These are phyloP conservation scores for Obba rivulosa DNA, from an alignment of 768 basidiomycete species.

Conservation along the genomic window DNA sequence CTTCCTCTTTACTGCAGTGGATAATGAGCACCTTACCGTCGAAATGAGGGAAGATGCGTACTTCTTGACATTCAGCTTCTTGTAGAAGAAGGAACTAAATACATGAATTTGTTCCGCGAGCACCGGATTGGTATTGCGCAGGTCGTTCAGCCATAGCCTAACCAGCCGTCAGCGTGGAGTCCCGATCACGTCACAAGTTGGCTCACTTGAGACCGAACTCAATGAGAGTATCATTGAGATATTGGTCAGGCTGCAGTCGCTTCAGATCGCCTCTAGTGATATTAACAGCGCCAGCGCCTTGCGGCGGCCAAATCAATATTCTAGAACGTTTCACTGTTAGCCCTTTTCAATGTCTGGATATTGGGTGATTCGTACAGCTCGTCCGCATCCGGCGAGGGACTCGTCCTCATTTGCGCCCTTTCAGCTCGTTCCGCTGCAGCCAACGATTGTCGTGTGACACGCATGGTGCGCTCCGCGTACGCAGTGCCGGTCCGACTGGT, in stretches of 20 bases:
- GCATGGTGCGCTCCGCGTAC: not conserved
- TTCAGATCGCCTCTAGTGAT: conserved; percentile 75
- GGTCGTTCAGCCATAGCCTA: conserved; percentile 66
- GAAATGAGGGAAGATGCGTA: conserved; percentile 16
- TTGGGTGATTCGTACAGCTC: conserved; percentile 48
- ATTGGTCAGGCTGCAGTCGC: conserved; percentile 75
- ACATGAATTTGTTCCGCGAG: conserved; percentile 76
- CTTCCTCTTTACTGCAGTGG: conserved; percentile 37
- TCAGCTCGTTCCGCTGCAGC: not conserved
- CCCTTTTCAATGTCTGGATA: not conserved
- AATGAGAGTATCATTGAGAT: conserved; percentile 92
- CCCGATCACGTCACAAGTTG: not conserved
- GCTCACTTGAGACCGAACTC: conserved; percentile 92
- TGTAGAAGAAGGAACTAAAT: conserved; percentile 98
- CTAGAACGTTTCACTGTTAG: conserved; percentile 31
- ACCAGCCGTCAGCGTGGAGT: conserved; percentile 1
- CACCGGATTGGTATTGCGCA: conserved; percentile 49
- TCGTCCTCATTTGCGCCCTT: not conserved
- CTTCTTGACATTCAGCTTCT: conserved; percentile 78
- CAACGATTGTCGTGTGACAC: conserved; percentile 7
- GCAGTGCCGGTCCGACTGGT: not conserved
- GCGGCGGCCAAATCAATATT: conserved; percentile 71
- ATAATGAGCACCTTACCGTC: conserved; percentile 22
- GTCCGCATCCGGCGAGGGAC: conserved; percentile 39
- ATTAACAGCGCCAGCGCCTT: conserved; percentile 68